Evolutionary conservation across 495 filamentous ascomycete genomes (phyloP).

Genomic region (Bryoglossum gracile): DNA sequence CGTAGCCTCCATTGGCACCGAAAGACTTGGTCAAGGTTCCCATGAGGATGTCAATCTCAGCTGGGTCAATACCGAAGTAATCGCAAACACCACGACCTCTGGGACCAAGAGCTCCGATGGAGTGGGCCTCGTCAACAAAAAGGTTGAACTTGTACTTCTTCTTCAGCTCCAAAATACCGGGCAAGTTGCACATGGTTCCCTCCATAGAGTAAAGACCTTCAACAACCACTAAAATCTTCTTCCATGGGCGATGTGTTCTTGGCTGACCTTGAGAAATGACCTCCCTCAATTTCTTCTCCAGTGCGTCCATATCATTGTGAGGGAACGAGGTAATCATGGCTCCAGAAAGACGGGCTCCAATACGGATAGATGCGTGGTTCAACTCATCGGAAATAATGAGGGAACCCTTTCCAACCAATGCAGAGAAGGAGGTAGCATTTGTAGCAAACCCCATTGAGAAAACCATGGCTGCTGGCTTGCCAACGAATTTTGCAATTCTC

Average conservation of each 20-base stretch:
- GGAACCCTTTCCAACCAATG: slow-evolving; percentile 83
- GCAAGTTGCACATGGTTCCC: slow-evolving; percentile 95
- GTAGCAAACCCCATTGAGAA: slow-evolving; percentile 99
- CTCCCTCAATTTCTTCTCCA: slow-evolving; percentile 80
- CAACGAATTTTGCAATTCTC: slow-evolving; percentile 81
- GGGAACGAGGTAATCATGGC: slow-evolving; percentile 94
- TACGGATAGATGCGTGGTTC: slow-evolving; percentile 95
- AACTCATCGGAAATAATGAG: slow-evolving; percentile 94
- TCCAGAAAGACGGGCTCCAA: slow-evolving; percentile 87
- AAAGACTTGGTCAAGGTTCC: slow-evolving; percentile 98
- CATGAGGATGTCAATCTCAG: slow-evolving; percentile 93
- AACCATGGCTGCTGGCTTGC: slow-evolving; percentile 89
- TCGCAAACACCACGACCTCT: slow-evolving; percentile 89
- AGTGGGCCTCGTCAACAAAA: slow-evolving; percentile 95
- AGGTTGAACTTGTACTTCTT: slow-evolving; percentile 94
- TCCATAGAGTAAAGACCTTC: slow-evolving; percentile 99
- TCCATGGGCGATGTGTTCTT: slow-evolving; percentile 94
- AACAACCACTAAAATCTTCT: slow-evolving; percentile 94
- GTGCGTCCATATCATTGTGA: slow-evolving; percentile 88
- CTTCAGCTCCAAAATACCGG: slow-evolving; percentile 76
- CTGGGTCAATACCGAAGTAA: slow-evolving; percentile 84
- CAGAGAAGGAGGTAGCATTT: slow-evolving; percentile 84
- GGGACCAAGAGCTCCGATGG: slow-evolving; percentile 87
- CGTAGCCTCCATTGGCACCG: slow-evolving; percentile 94
- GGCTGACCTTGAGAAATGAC: slow-evolving; percentile 94